phyloP scores from a whole-genome alignment of 176 grass and related monocot species.

The Aegilops speltoides region DNA sequence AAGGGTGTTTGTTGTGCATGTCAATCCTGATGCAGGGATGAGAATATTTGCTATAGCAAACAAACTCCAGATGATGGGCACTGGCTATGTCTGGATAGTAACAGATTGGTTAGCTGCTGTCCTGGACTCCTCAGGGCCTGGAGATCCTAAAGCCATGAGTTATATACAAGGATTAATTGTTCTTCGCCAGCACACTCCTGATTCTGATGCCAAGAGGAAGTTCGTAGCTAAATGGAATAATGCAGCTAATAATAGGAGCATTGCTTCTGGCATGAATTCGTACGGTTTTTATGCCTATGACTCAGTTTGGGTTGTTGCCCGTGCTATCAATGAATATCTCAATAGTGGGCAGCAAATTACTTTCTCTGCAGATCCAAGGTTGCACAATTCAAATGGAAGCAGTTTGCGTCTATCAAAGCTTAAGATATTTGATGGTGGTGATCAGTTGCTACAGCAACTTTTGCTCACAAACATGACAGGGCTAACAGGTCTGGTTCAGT shows the following conservation, averaged over 20 bases:
- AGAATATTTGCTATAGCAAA: slow-evolving; percentile 60
- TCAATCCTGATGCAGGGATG: slow-evolving; percentile 77
- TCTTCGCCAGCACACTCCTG: slow-evolving; percentile 61
- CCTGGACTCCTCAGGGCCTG: slow-evolving; percentile 54
- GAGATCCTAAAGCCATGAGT: slow-evolving; percentile 36
- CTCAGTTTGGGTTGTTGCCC: slow-evolving; percentile 71
- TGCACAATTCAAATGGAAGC: slow-evolving; percentile 54
- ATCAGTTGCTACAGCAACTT: slow-evolving; percentile 60
- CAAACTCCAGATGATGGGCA: slow-evolving; percentile 55
- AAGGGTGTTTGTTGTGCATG: slow-evolving; percentile 74
- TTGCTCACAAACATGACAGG: slow-evolving; percentile 76
- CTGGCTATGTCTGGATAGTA: slow-evolving; percentile 87
- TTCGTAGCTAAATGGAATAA: slow-evolving; percentile 70
- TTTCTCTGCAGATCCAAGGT: slow-evolving; percentile 64
- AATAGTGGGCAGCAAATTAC: slow-evolving; percentile 41
- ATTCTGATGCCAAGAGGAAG: slow-evolving; percentile 57
- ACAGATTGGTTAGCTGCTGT: slow-evolving; percentile 85
- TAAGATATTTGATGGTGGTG: slow-evolving; percentile 59
- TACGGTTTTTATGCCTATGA: slow-evolving; percentile 90
- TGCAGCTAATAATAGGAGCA: slow-evolving; percentile 34
- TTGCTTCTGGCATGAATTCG: slow-evolving; percentile 49
- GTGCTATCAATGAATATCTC: slow-evolving; percentile 62
- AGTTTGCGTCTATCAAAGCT: slow-evolving; percentile 59
- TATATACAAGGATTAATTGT: slow-evolving; percentile 72
- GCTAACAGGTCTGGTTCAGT: slow-evolving; percentile 57